Percentiles rank a stretch among this genome's conserved stretches.
Conservation (phyloP, 768 basidiomycete species). For the Pleurotus tuber-regium region DNA sequence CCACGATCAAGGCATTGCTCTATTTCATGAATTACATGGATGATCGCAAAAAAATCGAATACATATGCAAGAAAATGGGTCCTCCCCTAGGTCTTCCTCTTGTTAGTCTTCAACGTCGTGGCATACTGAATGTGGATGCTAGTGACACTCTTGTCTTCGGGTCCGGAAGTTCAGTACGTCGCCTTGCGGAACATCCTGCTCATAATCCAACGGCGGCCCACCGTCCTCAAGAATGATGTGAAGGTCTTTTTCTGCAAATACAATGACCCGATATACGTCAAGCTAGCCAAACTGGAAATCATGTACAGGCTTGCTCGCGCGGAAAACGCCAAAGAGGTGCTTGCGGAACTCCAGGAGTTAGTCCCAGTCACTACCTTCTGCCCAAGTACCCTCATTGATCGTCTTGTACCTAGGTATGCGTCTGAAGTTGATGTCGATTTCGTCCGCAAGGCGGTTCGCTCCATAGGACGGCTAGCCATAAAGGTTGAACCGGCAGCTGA, state of each 20-base stretch:
- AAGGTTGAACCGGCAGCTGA: constrained; percentile 91
- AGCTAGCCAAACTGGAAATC: constrained; percentile 96
- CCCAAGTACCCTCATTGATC: constrained; percentile 1
- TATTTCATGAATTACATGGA: constrained; percentile 99
- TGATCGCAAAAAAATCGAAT: constrained; percentile 77
- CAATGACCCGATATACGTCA: constrained; percentile 99
- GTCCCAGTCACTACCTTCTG: constrained; percentile 20
- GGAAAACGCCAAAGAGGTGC: constrained; percentile 88
- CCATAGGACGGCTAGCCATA: constrained; percentile 97
- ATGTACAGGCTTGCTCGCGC: constrained; percentile 97
- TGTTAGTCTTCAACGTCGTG: constrained; percentile 3
- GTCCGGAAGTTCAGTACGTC: constrained; percentile 98
- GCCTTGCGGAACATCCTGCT: constrained; percentile 94
- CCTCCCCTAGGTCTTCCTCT: constrained; percentile 78
- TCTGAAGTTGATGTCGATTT: constrained; percentile 99
- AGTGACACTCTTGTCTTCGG: constrained; percentile 96
- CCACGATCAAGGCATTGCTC: constrained; percentile 93
- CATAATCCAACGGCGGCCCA: constrained; percentile 92
- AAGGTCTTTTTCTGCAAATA: constrained; percentile 99
- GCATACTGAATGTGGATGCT: constrained; percentile 6
- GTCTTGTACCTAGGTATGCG: constrained; percentile 66
- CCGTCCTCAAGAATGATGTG: constrained; percentile 94
- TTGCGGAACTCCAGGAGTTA: constrained; percentile 94
- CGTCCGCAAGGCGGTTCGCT: constrained; percentile 95
- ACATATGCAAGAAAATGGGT: constrained; percentile 96